Percentiles rank a stretch among this genome's conserved stretches.
Evolutionary conservation across 75 land plant genomes (phyloP).

Genomic region (Selaginella tamariscina): DNA sequence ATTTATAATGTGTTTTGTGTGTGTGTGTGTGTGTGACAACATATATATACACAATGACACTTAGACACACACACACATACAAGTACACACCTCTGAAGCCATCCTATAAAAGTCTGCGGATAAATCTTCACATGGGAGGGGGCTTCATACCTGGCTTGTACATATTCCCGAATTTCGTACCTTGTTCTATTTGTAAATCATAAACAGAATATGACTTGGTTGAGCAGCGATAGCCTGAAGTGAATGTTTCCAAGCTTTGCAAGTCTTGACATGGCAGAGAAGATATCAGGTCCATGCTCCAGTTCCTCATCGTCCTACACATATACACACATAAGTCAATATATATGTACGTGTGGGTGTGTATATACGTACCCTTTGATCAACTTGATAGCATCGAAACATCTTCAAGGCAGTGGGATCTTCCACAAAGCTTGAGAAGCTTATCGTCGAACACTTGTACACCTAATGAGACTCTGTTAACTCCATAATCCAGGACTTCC

Average conservation of each 20-base stretch:
- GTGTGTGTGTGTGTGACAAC: no score
- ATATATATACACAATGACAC: no score
- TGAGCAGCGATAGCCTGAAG: conserved; percentile 40
- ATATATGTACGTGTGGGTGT: no score
- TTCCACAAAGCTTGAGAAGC: conserved; percentile 63
- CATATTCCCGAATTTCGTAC: conserved; percentile 72
- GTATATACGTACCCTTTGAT: conserved; percentile 32
- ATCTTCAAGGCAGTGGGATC: conserved; percentile 67
- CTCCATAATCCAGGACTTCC: conserved; percentile 47
- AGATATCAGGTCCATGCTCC: conserved; percentile 91
- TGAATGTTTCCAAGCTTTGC: conserved; percentile 68
- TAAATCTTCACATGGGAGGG: conserved; percentile 54
- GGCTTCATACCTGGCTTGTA: conserved; percentile 79
- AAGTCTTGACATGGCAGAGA: conserved; percentile 80
- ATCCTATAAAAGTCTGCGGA: conserved; percentile 67
- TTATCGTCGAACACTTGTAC: conserved; percentile 85
- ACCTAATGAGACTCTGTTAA: conserved; percentile 86
- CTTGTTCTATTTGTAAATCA: conserved; percentile 91
- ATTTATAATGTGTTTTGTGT: no score
- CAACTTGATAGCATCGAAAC: conserved; percentile 68
- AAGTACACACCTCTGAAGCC: no score
- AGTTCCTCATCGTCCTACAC: conserved; percentile 51
- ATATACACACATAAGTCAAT: no score
- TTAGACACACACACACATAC: no score
- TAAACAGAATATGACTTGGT: conserved; percentile 82